Conservation (phyloP, 2,329 filamentous ascomycete genomes). For the Verticillium klebahnii region DNA sequence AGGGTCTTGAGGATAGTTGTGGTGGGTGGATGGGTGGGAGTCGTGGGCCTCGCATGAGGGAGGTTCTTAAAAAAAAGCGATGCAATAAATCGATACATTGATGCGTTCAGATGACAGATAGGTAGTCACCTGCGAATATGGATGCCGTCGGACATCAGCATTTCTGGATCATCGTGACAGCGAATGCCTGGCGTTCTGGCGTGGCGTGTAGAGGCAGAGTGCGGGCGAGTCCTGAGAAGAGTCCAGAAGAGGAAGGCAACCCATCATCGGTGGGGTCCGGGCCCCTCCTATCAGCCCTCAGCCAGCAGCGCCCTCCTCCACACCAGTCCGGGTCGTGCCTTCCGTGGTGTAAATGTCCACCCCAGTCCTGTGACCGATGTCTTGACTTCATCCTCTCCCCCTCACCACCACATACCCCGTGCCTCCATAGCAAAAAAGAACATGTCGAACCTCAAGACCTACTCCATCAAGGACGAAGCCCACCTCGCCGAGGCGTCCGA, state of each 20-base stretch:
- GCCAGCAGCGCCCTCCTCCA: neutral
- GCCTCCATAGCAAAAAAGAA: neutral
- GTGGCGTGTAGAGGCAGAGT: neutral
- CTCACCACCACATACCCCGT: neutral
- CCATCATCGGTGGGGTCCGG: neutral
- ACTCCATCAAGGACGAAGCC: constrained; percentile 19
- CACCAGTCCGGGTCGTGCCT: neutral
- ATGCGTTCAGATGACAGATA: too few relatives aligned
- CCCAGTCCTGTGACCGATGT: neutral
- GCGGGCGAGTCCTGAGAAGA: neutral
- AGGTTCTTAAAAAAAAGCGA: too few relatives aligned
- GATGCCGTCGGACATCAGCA: too few relatives aligned
- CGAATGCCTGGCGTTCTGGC: neutral
- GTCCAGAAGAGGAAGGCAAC: neutral
- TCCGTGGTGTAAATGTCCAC: neutral
- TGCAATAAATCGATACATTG: too few relatives aligned
- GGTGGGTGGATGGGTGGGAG: too few relatives aligned
- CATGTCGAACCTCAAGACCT: constrained; percentile 10
- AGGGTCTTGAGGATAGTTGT: too few relatives aligned
- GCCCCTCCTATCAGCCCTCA: neutral
- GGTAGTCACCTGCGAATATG: too few relatives aligned
- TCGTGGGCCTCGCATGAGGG: too few relatives aligned
- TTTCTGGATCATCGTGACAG: too few relatives aligned
- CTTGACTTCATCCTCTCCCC: neutral
- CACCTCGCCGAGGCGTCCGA: constrained; percentile 23